Evolutionary conservation across 2,329 filamentous ascomycete genomes (phyloP).

Genomic region (Ceratocystis harringtonii): DNA sequence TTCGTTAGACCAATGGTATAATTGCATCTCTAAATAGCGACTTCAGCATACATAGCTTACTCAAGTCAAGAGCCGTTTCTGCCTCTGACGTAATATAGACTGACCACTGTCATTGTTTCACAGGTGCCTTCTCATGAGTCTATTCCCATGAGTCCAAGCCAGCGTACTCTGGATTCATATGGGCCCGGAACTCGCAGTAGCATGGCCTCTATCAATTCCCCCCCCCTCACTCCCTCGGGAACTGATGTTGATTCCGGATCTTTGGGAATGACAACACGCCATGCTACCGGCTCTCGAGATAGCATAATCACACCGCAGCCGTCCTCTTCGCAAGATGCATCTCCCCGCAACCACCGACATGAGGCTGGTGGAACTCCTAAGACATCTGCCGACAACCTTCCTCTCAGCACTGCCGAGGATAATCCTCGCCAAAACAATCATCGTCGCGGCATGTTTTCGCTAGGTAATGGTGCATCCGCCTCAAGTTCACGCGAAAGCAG

Average conservation of each 20-base stretch:
- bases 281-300: conserved; percentile 19
- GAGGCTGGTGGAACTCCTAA: conserved; percentile 29
- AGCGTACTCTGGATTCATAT: conserved; percentile 11
- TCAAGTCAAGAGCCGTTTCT: not conserved
- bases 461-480: conserved; percentile 36
- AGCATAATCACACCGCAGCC: conserved; percentile 53
- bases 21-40: not conserved
- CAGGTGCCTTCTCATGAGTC: conserved; percentile 16
- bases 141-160: conserved; percentile 12
- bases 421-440: conserved; percentile 25
- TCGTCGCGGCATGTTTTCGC: conserved; percentile 39
- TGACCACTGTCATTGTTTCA: not conserved
- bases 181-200: conserved; percentile 23
- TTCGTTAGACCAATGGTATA: not conserved
- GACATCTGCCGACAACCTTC: conserved; percentile 28
- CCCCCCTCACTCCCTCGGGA: conserved; percentile 74
- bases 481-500: conserved; percentile 47
- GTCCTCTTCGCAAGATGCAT: conserved; percentile 41
- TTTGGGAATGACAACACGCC: conserved; percentile 10
- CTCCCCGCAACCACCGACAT: conserved; percentile 29
- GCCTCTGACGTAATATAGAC: not conserved
- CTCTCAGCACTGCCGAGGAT: conserved; percentile 8
- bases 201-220: conserved; percentile 62
- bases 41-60: not conserved
- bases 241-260: conserved; percentile 33